Evolutionary conservation across 2,329 filamentous ascomycete genomes (phyloP), one percentile per base, ranked within the genome.

Genomic region (Pyricularia sp.): DNA sequence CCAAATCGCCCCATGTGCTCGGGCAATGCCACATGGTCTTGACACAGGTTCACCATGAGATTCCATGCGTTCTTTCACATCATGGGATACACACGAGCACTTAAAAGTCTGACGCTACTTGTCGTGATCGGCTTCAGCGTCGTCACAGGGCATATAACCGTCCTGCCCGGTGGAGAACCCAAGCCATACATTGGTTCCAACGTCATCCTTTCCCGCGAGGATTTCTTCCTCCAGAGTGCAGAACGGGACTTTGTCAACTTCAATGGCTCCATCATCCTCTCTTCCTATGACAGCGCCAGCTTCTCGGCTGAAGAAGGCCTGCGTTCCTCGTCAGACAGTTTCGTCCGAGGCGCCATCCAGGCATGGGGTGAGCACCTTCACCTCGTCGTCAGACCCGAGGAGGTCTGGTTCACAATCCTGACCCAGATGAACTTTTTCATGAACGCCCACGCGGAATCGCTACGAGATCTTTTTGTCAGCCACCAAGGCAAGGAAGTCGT

Each of bases 401-500:
- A 86, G 68, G 75, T 87, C 33, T 87, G 85, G 85, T 82, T 86
- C 71, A 80, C 84, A 66, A 83, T 86, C 68, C 76, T 87, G 4
- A 77, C 78, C 0, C 84, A 86, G 74, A 75, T 86, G 65, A 83
- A 81, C 72, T 79, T 82, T 68, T 86, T 82, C 74, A 81, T 86
- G 76, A 79, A 81, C 33, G 75, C 75, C 0, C 78, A 86, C 70
- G 78, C 81, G 6, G 82, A 86, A 66, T 76, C 81, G 6, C 67
- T 85, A 0, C 77, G 83, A 1, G 72, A 76, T 5, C 68, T 81
- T 17, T 86, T 86, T 70, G 83, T 86, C 9, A 72, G 78, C 7
- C 81, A 84, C 68, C 69, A 78, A 12, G 82, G 79, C 0, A 77
- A 81, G 69, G 75, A 82, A 69, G 77, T 80, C 28, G 80, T 86